Conservation (phyloP, 2,329 filamentous ascomycete species). For the Aaosphaeria pasadenensis region DNA sequence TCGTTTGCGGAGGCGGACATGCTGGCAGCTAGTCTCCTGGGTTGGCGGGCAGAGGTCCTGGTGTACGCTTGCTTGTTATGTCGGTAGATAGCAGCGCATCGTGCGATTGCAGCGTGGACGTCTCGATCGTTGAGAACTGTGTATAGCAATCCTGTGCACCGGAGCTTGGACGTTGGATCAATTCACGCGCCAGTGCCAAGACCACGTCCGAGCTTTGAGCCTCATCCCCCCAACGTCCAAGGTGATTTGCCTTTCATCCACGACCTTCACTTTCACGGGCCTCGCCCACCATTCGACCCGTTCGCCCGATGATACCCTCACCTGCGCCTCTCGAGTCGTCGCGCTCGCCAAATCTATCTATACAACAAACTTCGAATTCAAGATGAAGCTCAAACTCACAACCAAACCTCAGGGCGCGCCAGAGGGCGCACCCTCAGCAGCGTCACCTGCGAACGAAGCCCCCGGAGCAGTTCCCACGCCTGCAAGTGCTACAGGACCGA, state of each 20-base stretch:
- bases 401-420: slow-evolving; percentile 20
- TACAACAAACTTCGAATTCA: background rate
- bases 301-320: background rate
- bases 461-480: slow-evolving; percentile 6
- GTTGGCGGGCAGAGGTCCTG: slow-evolving; percentile 14
- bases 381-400: slow-evolving; percentile 35
- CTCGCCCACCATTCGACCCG: background rate
- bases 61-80: slow-evolving; percentile 3
- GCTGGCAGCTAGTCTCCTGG: slow-evolving; percentile 9
- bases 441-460: slow-evolving; percentile 6
- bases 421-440: slow-evolving; percentile 15
- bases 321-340: background rate
- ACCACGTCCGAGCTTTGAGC: too few species aligned
- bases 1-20: slow-evolving; percentile 39
- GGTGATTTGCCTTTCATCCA: background rate
- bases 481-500: slow-evolving; percentile 12
- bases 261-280: background rate
- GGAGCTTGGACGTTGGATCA: too few species aligned
- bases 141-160: too few species aligned
- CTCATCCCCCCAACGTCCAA: too few species aligned
- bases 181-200: too few species aligned
- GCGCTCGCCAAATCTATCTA: too few species aligned
- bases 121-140: too few species aligned
- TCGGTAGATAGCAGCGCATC: slow-evolving; percentile 6
- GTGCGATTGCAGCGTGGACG: background rate